These are phyloP conservation scores for Trichomonas vaginalis DNA, from an alignment of 208 protist genomes.

Conservation along the genomic window DNA sequence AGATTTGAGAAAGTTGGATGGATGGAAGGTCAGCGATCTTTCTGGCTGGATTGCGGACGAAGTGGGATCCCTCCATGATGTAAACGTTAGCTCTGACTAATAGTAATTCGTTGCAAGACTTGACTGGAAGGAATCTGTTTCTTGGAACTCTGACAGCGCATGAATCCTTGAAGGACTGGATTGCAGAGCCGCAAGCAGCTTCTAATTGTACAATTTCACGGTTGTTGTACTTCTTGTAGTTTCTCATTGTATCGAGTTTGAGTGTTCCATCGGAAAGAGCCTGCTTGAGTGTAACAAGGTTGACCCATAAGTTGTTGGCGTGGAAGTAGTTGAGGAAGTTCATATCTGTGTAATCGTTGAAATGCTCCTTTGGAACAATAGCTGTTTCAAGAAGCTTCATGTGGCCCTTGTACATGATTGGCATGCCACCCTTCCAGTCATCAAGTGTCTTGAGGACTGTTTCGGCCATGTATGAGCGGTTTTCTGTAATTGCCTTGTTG, in stretches of 20 bases:
- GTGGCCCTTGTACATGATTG: background rate
- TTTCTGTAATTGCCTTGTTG: slow-evolving; percentile 39
- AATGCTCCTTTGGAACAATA: background rate
- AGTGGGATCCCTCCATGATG: background rate
- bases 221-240: slow-evolving; percentile 33
- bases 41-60: background rate
- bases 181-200: slow-evolving; percentile 63
- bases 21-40: background rate
- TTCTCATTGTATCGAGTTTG: slow-evolving; percentile 31
- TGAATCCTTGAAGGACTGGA: slow-evolving; percentile 60
- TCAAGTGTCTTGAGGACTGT: background rate
- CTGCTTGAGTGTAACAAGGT: slow-evolving; percentile 45
- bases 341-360: slow-evolving; percentile 47
- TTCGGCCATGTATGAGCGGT: background rate
- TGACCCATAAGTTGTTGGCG: slow-evolving; percentile 96
- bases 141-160: slow-evolving; percentile 70
- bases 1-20: background rate
- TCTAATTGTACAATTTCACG: slow-evolving; percentile 33
- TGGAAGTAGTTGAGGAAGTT: slow-evolving; percentile 96
- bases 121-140: slow-evolving; percentile 87
- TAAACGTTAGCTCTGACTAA: slow-evolving; percentile 40
- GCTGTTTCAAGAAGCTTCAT: background rate
- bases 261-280: slow-evolving; percentile 15
- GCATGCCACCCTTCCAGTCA: background rate
- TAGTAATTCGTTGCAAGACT: slow-evolving; percentile 75